Evolutionary conservation across 495 filamentous ascomycete species (phyloP), one percentile per base, ranked within the genome.

Genomic region (Penicillium atrosanguineum): DNA sequence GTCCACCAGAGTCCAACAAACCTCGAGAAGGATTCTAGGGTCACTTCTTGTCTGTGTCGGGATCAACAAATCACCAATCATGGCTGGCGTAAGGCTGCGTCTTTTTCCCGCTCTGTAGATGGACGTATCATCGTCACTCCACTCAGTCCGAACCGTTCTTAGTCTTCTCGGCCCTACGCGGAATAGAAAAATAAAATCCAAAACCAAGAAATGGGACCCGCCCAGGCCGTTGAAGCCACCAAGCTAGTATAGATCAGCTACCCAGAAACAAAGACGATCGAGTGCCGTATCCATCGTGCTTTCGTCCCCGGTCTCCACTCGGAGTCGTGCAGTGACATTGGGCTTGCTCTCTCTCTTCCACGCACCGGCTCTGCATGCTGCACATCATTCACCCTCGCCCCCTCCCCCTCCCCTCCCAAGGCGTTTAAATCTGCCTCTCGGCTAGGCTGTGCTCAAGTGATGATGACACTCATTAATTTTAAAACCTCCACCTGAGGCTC

Each of bases 301-400:
- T 31, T 45, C 16, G 42, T 44, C 42, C 19, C 18, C 12, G 21
- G 6, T 40, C 38, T 40, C 38, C 38, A 40, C 38, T 40, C 16
- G 38, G 38, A 40, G 38, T 19, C 4, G n/a, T 40, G 38, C 38
- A 40, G 38, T 40, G 34, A 37, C 34, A 12, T 37, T 37, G 11
- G n/a, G 9, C 34, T 37, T 37, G 34, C n/a, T 37, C 34, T 12
- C 23, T 34, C 31, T 34, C 23, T 44, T 48, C 52, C 36, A 50
- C 56, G 49, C 55, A 52, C 55, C 28, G 12, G 31, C 31, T 48
- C 61, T 72, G 65, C 67, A 69, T 57, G 46, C 63, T 73, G 70
- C 70, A 73, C 60, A 65, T 68, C 63, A 67, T 68, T 46, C 54
- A 53, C 46, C 11, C 56, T 60, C 53, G 38, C 23, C 20, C 53